Conservation (phyloP, 768 basidiomycete genomes). For the Agrocybe chaxingu region DNA sequence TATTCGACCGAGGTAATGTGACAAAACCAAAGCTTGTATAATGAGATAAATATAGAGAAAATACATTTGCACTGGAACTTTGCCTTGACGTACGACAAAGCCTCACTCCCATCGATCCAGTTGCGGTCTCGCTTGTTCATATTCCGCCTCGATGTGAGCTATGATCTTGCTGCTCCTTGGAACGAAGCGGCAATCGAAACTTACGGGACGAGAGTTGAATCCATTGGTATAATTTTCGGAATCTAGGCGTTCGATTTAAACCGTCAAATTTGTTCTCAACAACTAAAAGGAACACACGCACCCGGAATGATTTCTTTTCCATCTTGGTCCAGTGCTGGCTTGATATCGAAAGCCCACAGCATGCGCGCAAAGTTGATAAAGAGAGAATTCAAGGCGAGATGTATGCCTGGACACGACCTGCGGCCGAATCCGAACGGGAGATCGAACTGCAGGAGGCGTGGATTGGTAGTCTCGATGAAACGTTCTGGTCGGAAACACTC, state of each 20-base stretch:
- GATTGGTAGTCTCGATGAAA: conserved; percentile 30
- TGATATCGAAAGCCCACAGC: conserved; percentile 33
- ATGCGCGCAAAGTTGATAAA: conserved; percentile 34
- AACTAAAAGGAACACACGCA: not conserved
- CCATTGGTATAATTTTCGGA: conserved; percentile 28
- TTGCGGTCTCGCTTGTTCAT: conserved; percentile 13
- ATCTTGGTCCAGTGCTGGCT: conserved; percentile 14
- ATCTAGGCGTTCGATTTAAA: conserved; percentile 12
- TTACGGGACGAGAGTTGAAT: conserved; percentile 30
- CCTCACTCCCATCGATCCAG: conserved; percentile 16
- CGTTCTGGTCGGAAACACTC: conserved; percentile 37
- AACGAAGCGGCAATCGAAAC: conserved; percentile 26
- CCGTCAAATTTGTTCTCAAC: not conserved
- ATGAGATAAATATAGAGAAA: no score
- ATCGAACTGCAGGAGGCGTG: conserved; percentile 27
- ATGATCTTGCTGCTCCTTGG: conserved; percentile 19
- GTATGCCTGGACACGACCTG: conserved; percentile 34
- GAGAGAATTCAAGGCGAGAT: conserved; percentile 30
- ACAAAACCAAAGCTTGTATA: no score
- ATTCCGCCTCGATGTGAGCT: conserved; percentile 23
- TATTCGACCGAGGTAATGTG: no score
- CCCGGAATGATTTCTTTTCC: conserved; percentile 15
- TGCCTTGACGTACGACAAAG: not conserved
- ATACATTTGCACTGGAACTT: no score
- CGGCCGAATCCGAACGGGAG: conserved; percentile 40